phyloP scores from a whole-genome alignment of 1,284 basidiomycete genomes.

The Microbotryum silenes-acaulis region DNA sequence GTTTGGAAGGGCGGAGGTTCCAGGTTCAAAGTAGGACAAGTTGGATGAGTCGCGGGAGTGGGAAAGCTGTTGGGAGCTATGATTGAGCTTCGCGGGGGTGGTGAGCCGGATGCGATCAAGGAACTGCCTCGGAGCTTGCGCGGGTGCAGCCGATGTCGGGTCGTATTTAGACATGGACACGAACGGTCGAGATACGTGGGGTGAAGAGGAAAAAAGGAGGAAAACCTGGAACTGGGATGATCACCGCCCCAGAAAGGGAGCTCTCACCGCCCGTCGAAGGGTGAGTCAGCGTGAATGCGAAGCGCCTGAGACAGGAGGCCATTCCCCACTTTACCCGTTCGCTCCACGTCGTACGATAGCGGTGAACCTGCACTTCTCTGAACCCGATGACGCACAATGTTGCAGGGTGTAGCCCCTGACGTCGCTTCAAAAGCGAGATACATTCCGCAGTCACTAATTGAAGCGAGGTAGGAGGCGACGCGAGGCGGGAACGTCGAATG shows the following conservation, averaged over 20 bases:
- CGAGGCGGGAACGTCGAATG: too few species aligned
- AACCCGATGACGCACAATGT: too few species aligned
- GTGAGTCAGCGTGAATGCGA: background rate
- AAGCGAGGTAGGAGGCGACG: too few species aligned
- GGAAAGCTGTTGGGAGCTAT: background rate
- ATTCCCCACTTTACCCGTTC: background rate
- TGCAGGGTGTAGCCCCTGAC: too few species aligned
- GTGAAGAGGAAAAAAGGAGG: background rate
- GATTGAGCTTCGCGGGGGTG: background rate
- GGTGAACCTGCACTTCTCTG: too few species aligned
- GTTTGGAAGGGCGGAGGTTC: background rate
- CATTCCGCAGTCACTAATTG: too few species aligned
- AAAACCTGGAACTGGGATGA: background rate
- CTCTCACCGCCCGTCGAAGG: background rate
- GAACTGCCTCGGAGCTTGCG: background rate
- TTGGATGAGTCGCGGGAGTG: too few species aligned
- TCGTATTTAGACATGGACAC: background rate
- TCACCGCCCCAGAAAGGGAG: background rate
- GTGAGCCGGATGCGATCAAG: background rate
- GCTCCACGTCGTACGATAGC: background rate
- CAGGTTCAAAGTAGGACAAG: background rate
- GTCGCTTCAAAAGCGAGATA: too few species aligned
- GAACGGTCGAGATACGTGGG: background rate
- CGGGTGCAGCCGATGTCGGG: background rate
- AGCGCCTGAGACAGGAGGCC: background rate